Evolutionary conservation across 306 rosid species (phyloP).

Genomic region (Biancaea sappan): DNA sequence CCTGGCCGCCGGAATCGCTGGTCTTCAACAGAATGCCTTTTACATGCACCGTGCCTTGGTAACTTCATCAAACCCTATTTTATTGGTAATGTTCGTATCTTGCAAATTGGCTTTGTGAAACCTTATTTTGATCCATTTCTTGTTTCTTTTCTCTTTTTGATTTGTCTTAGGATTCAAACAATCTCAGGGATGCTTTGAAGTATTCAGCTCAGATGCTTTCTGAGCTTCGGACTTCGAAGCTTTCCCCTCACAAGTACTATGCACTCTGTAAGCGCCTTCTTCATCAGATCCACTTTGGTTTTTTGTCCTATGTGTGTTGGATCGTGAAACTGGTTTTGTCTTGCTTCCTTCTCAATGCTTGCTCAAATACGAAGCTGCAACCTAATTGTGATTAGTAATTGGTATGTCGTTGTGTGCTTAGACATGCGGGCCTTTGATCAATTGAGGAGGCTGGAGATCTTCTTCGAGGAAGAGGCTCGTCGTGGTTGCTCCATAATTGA

Average conservation of each 20-base stretch:
- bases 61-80: slow-evolving; percentile 22
- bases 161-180: slow-evolving; percentile 79
- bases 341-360: background rate
- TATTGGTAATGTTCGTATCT: background rate
- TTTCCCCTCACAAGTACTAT: slow-evolving; percentile 95
- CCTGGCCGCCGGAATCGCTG: slow-evolving; percentile 95
- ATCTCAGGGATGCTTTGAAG: slow-evolving; percentile 92
- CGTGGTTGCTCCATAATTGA: slow-evolving; percentile 97
- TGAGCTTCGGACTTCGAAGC: slow-evolving; percentile 96
- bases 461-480: slow-evolving; percentile 96
- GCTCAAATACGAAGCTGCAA: background rate
- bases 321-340: slow-evolving; percentile 23
- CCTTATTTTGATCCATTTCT: slow-evolving; percentile 24
- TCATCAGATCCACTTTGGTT: slow-evolving; percentile 42
- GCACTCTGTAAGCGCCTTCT: slow-evolving; percentile 72
- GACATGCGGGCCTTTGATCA: slow-evolving; percentile 99
- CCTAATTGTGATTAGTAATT: slow-evolving; percentile 28
- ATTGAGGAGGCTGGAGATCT: slow-evolving; percentile 89
- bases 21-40: slow-evolving; percentile 95
- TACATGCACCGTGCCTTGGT: slow-evolving; percentile 99
- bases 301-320: background rate
- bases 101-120: background rate
- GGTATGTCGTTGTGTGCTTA: slow-evolving; percentile 22
- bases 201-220: slow-evolving; percentile 99
- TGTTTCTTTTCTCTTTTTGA: background rate